Base-by-base conservation (phyloP, 352 stramenopile species). In the Globisporangium spiculum region DNA sequence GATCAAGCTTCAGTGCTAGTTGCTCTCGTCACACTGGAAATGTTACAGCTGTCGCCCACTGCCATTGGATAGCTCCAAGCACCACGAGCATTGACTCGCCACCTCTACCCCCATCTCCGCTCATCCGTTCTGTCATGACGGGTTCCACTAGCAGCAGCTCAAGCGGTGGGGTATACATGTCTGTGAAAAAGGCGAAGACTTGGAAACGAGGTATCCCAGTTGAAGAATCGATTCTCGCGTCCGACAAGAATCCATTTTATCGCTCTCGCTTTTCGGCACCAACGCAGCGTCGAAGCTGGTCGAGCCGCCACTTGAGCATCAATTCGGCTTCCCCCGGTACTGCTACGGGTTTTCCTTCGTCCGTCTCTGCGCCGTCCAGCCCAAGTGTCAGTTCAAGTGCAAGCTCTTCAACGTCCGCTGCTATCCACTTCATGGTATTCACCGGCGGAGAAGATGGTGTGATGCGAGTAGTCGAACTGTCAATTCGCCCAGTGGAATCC, bases 171-270 rank as follows among this genome's bases (percentile, higher is more conserved):
- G 63, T 71, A 6, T 66, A 66, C 66, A 62, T 71, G 66, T 67
- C 66, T 2, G n/a, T 27, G 52, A 72, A 63, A 46, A 72, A 68
- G 44, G 27, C 63, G 12, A 63, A 69, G 44, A 69, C 61, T 7
- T 73, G 56, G 44, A 73, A 68, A 48, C 76, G 72, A 46, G 76
- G 74, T 3, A 63, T 68, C 9, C 52, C 73, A 10, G 66, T 70
- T 18, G 73, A 75, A 9, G 72, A 80, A 22, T 76, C 73, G n/a
- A 74, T 65, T 41, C 68, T 91, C n/a, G 70, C 75, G 55, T 83
- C 74, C 2, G 74, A 86, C 26, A 82, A 78, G 62, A 93, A 91
- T 41, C 85, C 76, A 2, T 93, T 93, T 46, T 83, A 87, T 66
- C 75, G 74, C 9, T 79, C 83, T 34, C 68, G 83, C 6, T 89